A percentile compares a stretch with the other conserved stretches of the same genome.
These are phyloP conservation scores for Penicillium sp. DNA, from an alignment of 2,329 filamentous ascomycete genomes.

Conservation along the genomic window DNA sequence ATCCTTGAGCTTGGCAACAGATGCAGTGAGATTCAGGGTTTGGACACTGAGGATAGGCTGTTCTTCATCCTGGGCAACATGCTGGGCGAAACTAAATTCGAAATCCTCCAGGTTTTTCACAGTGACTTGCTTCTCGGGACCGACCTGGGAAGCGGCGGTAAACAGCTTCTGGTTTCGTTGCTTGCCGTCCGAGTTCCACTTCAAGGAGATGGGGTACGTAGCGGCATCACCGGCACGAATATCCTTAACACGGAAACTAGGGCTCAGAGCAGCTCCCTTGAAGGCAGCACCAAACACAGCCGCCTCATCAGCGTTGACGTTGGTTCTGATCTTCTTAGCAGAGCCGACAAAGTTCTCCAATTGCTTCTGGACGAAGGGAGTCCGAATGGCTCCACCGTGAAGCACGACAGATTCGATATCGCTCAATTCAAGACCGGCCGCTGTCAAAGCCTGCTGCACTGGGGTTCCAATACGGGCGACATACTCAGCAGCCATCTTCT, in stretches of 20 bases:
- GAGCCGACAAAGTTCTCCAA: slow-evolving; percentile 74
- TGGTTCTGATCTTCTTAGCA: slow-evolving; percentile 78
- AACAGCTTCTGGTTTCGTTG: slow-evolving; percentile 79
- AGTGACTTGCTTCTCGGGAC: slow-evolving; percentile 77
- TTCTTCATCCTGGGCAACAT: slow-evolving; percentile 45
- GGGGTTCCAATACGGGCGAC: slow-evolving; percentile 67
- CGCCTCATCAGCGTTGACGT: slow-evolving; percentile 95
- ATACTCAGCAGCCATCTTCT: slow-evolving; percentile 70
- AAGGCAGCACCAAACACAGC: slow-evolving; percentile 96
- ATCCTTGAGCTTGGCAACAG: slow-evolving; percentile 73
- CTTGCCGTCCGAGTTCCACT: slow-evolving; percentile 72
- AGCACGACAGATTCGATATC: slow-evolving; percentile 90
- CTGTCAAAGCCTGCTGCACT: slow-evolving; percentile 71
- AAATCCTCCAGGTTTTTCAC: slow-evolving; percentile 84
- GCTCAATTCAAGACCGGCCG: slow-evolving; percentile 68
- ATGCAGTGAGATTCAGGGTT: slow-evolving; percentile 82
- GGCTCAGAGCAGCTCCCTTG: slow-evolving; percentile 86
- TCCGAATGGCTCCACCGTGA: slow-evolving; percentile 84
- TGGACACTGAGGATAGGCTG: slow-evolving; percentile 65
- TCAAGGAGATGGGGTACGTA: slow-evolving; percentile 71
- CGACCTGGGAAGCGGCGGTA: slow-evolving; percentile 71
- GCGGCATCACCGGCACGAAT: slow-evolving; percentile 80
- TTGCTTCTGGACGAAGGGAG: slow-evolving; percentile 88
- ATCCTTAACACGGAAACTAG: slow-evolving; percentile 96
- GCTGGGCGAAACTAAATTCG: slow-evolving; percentile 74